phyloP scores from a whole-genome alignment of 768 basidiomycete species.

The Phanerochaete carnosa region DNA sequence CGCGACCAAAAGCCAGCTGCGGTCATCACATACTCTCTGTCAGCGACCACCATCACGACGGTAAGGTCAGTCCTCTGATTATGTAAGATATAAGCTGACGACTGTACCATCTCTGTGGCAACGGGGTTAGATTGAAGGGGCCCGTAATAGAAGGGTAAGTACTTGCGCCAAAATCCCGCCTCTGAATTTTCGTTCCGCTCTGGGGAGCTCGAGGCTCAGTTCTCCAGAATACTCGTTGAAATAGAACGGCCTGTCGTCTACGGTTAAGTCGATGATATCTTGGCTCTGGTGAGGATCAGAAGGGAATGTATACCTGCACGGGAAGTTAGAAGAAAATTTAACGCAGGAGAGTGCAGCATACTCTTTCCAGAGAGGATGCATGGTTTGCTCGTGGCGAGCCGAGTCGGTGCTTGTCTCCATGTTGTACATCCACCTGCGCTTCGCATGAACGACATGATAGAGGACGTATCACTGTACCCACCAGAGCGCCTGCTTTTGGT shows the following conservation, averaged over 20 bases:
- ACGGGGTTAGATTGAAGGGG: neutral
- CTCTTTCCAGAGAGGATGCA: conserved; percentile 97
- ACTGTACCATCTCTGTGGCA: conserved; percentile 33
- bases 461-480: neutral
- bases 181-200: conserved; percentile 66
- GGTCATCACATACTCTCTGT: conserved; percentile 47
- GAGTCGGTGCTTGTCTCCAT: conserved; percentile 74
- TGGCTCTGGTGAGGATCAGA: conserved; percentile 42
- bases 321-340: conserved; percentile 10
- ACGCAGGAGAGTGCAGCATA: conserved; percentile 34
- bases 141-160: neutral
- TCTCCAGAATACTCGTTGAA: conserved; percentile 93
- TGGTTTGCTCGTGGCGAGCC: conserved; percentile 63
- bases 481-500: conserved; percentile 88
- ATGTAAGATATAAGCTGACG: neutral
- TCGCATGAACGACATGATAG: conserved; percentile 1
- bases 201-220: conserved; percentile 81
- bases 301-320: conserved; percentile 69
- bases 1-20: neutral
- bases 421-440: conserved; percentile 85
- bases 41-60: neutral
- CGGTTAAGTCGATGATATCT: conserved; percentile 73
- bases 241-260: conserved; percentile 77
- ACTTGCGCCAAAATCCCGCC: conserved; percentile 92
- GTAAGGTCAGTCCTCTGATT: neutral